These are phyloP conservation scores for Leccinum disarticulatum DNA, from an alignment of 768 basidiomycete species.

Conservation along the genomic window DNA sequence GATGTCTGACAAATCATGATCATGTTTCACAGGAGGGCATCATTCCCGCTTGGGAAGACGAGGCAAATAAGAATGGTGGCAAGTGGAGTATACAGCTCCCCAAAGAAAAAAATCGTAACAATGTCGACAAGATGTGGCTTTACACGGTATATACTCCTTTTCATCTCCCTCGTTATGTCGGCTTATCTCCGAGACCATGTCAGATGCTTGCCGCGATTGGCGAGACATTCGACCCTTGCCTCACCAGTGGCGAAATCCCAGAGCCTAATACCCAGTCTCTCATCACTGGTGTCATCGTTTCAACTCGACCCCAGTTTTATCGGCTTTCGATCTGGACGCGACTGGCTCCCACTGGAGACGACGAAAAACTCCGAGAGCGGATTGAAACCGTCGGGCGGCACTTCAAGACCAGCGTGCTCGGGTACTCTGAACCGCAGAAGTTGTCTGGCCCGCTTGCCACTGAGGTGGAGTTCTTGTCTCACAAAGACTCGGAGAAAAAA, in stretches of 20 bases:
- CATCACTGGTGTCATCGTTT: constrained; percentile 93
- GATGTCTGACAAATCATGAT: constrained; percentile 2
- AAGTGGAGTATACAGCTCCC: constrained; percentile 99
- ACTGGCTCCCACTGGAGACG: constrained; percentile 58
- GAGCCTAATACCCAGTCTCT: constrained; percentile 54
- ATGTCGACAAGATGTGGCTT: constrained; percentile 96
- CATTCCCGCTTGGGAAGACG: constrained; percentile 97
- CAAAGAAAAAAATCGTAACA: constrained; percentile 82
- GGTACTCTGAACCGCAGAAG: constrained; percentile 71
- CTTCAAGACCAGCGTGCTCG: constrained; percentile 90
- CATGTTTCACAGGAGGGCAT: constrained; percentile 71
- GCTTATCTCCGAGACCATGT: constrained; percentile 3
- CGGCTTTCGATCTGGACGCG: constrained; percentile 98
- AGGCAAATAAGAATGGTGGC: constrained; percentile 94
- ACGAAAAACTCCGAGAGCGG: constrained; percentile 69
- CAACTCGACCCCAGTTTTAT: constrained; percentile 92
- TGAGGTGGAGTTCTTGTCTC: constrained; percentile 92
- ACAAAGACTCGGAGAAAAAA: constrained; percentile 96
- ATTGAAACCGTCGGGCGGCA: constrained; percentile 84
- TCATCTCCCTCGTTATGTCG: neutral
- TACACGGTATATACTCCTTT: constrained; percentile 68
- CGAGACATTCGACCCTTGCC: constrained; percentile 93
- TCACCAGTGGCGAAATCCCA: constrained; percentile 46
- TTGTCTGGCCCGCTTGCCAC: constrained; percentile 86
- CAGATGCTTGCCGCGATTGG: constrained; percentile 99